A percentile compares a stretch with the other conserved stretches of the same genome.
Conservation (phyloP, 306 rosid genomes). For the Cucurbita argyrosperma region DNA sequence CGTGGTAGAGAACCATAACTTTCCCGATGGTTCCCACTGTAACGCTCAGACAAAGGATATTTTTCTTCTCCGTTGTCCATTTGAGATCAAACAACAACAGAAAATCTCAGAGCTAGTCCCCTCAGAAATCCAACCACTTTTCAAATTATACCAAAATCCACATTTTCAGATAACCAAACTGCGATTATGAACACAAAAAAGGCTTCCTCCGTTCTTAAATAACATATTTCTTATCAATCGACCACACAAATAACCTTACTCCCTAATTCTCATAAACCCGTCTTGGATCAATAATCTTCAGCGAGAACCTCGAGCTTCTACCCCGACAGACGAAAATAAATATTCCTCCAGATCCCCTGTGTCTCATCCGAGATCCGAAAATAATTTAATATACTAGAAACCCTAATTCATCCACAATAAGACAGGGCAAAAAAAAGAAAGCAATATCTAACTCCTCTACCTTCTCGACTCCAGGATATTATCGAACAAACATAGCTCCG, state of each 20-base stretch:
- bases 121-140: background rate
- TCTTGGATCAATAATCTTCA: background rate
- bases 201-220: background rate
- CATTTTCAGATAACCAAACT: background rate
- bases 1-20: background rate
- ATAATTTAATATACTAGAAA: background rate
- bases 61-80: conserved; percentile 70
- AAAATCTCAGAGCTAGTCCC: background rate
- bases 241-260: background rate
- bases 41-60: background rate
- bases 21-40: background rate
- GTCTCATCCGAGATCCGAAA: background rate
- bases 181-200: background rate
- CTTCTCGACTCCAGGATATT: background rate
- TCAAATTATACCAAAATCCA: background rate
- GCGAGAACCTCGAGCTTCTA: background rate
- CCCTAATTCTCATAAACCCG: background rate
- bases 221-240: background rate
- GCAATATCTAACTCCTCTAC: background rate
- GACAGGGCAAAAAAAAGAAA: background rate
- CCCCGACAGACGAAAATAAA: too few relatives aligned
- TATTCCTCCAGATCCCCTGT: background rate
- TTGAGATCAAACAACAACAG: background rate
- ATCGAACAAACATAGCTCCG: background rate
- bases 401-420: background rate